Conservation (phyloP, 805 yeast species). For the Pichia thaimueangensis region DNA sequence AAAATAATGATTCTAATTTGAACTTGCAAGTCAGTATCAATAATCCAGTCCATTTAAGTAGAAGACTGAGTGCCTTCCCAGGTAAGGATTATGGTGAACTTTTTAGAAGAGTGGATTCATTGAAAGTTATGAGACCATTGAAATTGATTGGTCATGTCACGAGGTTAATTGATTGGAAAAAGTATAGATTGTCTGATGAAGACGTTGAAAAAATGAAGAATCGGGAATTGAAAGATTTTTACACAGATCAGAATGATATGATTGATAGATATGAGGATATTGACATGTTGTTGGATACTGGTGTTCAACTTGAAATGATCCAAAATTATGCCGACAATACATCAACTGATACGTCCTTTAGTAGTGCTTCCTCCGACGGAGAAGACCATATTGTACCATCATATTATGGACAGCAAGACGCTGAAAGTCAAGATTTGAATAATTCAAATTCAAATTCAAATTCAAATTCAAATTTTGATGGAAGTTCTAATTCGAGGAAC, state of each 20-base stretch:
- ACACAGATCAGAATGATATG: slow-evolving; percentile 52
- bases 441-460: too few relatives aligned
- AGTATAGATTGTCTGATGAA: slow-evolving; percentile 19
- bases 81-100: slow-evolving; percentile 17
- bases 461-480: too few relatives aligned
- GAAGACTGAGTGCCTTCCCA: slow-evolving; percentile 21
- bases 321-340: slow-evolving; percentile 43
- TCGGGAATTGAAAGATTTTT: slow-evolving; percentile 35
- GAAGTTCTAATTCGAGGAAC: background rate
- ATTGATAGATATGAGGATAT: slow-evolving; percentile 52
- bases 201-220: slow-evolving; percentile 23
- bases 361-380: slow-evolving; percentile 1
- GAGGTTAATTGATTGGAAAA: slow-evolving; percentile 38
- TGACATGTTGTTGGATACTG: slow-evolving; percentile 63
- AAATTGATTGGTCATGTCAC: slow-evolving; percentile 38
- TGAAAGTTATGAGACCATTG: slow-evolving; percentile 41
- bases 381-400: background rate
- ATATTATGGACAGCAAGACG: slow-evolving; percentile 1
- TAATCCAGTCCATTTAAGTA: slow-evolving; percentile 17
- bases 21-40: slow-evolving; percentile 15
- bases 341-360: slow-evolving; percentile 10
- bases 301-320: slow-evolving; percentile 60
- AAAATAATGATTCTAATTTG: background rate
- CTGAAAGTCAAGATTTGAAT: too few relatives aligned
- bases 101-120: slow-evolving; percentile 21